phyloP scores from a whole-genome alignment of 1,284 basidiomycete species.

The Rhodotorula sp. region DNA sequence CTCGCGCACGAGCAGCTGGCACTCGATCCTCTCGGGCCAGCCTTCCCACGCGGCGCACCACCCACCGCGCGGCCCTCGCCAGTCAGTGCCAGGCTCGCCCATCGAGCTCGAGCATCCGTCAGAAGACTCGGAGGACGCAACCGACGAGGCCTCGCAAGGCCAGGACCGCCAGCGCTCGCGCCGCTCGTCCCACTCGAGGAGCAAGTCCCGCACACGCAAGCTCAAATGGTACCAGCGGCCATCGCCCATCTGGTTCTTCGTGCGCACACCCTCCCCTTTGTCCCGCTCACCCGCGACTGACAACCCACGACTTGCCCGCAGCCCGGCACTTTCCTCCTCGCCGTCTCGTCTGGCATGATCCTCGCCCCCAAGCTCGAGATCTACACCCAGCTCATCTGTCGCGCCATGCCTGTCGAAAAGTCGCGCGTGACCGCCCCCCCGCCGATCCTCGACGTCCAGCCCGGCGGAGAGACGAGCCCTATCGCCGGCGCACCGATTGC shows the following conservation, averaged over 20 bases:
- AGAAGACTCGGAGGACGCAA: not conserved
- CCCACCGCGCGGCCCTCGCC: not conserved
- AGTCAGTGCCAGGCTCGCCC: not conserved
- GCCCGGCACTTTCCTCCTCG: conserved; percentile 33
- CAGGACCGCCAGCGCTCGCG: not conserved
- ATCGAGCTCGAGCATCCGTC: not conserved
- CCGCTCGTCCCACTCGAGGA: conserved; percentile 1
- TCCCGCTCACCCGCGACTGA: not conserved
- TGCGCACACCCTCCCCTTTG: not conserved
- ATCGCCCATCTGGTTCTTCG: conserved; percentile 35
- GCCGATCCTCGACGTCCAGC: conserved; percentile 5
- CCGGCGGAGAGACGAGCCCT: not conserved
- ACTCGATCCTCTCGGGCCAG: not conserved
- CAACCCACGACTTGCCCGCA: not conserved
- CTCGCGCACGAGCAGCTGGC: not conserved
- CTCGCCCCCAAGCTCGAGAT: conserved; percentile 41
- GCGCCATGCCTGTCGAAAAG: conserved; percentile 13
- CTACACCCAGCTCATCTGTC: conserved; percentile 40
- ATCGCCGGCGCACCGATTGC: not conserved
- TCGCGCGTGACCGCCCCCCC: conserved; percentile 21
- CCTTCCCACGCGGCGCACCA: not conserved
- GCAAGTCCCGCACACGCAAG: not conserved
- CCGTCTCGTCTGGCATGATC: conserved; percentile 37
- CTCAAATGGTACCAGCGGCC: conserved; percentile 35
- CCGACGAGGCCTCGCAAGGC: not conserved